Conservation (phyloP, 345 rosid genomes). For the Geranium brycei region DNA sequence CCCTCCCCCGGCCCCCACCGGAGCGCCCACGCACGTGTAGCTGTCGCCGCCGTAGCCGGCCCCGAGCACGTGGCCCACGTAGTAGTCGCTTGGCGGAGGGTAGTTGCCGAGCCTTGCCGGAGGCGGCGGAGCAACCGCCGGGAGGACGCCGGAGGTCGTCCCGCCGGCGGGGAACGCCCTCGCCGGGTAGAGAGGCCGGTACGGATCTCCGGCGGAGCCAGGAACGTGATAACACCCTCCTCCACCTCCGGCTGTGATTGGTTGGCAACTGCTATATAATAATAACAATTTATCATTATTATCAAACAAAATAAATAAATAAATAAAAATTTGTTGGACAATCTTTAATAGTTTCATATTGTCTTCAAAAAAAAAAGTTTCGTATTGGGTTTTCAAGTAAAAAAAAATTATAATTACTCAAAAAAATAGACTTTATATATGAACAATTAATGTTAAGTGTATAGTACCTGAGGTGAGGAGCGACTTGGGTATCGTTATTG, state of each 20-base stretch:
- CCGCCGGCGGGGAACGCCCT: constrained; percentile 9
- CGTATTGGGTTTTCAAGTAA: neutral
- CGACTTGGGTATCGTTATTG: constrained; percentile 46
- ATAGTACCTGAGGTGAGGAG: constrained; percentile 18
- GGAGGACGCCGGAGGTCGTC: constrained; percentile 32
- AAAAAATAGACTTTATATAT: no score
- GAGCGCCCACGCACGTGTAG: constrained; percentile 78
- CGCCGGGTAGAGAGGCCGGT: constrained; percentile 38
- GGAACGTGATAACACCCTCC: constrained; percentile 33
- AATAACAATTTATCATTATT: neutral
- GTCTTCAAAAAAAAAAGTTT: no score
- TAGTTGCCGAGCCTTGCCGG: constrained; percentile 31
- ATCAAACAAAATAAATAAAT: no score
- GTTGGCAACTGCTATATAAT: constrained; percentile 32
- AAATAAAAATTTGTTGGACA: neutral
- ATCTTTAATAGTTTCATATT: neutral
- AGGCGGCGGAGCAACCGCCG: constrained; percentile 35
- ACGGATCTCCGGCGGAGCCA: constrained; percentile 38
- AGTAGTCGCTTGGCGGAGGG: constrained; percentile 39
- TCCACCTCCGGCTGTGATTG: constrained; percentile 11
- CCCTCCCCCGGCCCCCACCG: constrained; percentile 34
- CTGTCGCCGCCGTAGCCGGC: constrained; percentile 8
- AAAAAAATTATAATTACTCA: neutral
- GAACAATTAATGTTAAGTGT: no score
- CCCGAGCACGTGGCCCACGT: constrained; percentile 43